Evolutionary conservation across 768 basidiomycete species (phyloP), one percentile per base, ranked within the genome.

Genomic region (Lyophyllum decastes): DNA sequence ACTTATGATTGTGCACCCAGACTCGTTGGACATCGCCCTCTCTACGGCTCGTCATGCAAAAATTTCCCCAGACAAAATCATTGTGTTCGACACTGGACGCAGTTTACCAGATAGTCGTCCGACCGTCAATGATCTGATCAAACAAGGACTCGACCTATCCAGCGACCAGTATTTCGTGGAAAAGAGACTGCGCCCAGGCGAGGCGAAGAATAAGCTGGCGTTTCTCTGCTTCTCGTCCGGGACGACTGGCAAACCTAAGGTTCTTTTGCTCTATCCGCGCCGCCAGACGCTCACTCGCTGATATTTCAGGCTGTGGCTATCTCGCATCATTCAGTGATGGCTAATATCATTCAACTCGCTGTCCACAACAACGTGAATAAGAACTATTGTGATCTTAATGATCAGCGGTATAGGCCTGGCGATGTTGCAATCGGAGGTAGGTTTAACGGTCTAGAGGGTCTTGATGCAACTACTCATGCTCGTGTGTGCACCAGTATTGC

Each of bases 211-310:
- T 12, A 91, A 88, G 66, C 66, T 90, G 16, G 89, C 90, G 0
- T 83, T 90, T 59, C 71, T 90, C 26, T 84, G 80, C 65, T 90
- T 90, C 66, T 90, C 88, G 0, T 89, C 88, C 21, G 82, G 82
- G 55, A 92, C 89, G 0, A 92, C 90, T 2, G 89, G 90, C 0
- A 82, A 75, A 58, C 89, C 90, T 0, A 89, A 91, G 82, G 86
- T 85, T 44, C n/a, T 49, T 17, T 12, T 44, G 12, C 22, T 4
- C 17, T 5, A 49, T 43, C 22, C 25, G 27, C 44, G 25, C 11
- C 14, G 26, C 17, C 14, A 19, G 48, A 24, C 25, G 35, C 19
- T 49, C 21, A 54, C n/a, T 40, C n/a, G n/a, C n/a, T n/a, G n/a
- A n/a, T 27, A 9, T 54, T 54, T 30, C 21, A 84, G 82, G 84